phyloP scores from a whole-genome alignment of 345 rosid species.

The Murraya koenigii region DNA sequence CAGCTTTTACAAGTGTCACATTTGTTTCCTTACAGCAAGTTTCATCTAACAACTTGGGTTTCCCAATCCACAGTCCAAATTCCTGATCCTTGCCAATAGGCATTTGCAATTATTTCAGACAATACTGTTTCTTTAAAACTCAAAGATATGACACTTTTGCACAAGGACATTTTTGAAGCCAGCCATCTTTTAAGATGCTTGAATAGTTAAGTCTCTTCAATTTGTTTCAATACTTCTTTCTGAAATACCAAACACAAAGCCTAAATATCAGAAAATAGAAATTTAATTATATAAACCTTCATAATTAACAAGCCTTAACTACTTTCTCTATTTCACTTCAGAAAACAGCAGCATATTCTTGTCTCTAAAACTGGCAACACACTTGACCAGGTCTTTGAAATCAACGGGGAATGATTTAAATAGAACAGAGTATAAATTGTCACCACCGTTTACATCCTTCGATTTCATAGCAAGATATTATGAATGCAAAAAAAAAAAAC shows the following conservation, averaged over 20 bases:
- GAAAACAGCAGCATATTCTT: slow-evolving; percentile 10
- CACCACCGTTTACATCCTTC: slow-evolving; percentile 7
- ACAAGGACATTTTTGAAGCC: slow-evolving; percentile 10
- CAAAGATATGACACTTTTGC: background rate
- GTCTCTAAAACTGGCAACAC: background rate
- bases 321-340: slow-evolving; percentile 21
- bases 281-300: slow-evolving; percentile 1
- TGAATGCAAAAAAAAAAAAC: too few species aligned
- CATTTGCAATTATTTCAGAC: background rate
- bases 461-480: background rate
- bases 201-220: slow-evolving; percentile 20
- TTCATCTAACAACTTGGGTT: background rate
- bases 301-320: slow-evolving; percentile 9
- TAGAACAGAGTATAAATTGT: slow-evolving; percentile 10
- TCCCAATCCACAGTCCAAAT: background rate
- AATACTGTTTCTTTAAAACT: background rate
- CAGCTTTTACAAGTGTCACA: background rate
- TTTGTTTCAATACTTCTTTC: slow-evolving; percentile 25
- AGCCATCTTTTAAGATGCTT: slow-evolving; percentile 19
- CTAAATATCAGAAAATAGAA: background rate
- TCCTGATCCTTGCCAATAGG: too few species aligned
- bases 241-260: background rate
- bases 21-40: slow-evolving; percentile 16
- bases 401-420: slow-evolving; percentile 10
- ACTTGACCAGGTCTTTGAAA: background rate